These are phyloP conservation scores for Quercus lobata DNA, from an alignment of 331 rosid species.

Conservation along the genomic window DNA sequence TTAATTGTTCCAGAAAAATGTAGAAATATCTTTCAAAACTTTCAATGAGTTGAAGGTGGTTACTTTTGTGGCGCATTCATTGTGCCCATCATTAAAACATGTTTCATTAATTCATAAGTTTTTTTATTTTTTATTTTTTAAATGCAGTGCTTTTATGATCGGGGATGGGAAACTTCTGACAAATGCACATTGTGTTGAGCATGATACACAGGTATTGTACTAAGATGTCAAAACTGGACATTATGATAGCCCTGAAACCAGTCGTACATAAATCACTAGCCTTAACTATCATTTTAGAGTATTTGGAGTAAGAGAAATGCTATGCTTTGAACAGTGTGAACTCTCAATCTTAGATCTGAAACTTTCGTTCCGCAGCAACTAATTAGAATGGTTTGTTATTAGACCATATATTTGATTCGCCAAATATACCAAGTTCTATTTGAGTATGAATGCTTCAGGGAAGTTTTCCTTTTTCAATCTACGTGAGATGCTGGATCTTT, in stretches of 20 bases:
- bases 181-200: slow-evolving; percentile 98
- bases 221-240: neutral
- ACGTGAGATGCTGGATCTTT: too few species aligned
- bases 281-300: too few species aligned
- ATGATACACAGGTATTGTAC: slow-evolving; percentile 78
- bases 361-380: neutral
- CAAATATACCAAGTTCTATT: too few species aligned
- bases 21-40: neutral
- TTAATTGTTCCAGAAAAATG: neutral
- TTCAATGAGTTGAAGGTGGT: neutral
- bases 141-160: slow-evolving; percentile 95
- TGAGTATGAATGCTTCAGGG: too few species aligned
- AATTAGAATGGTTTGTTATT: too few species aligned
- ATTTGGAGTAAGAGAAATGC: too few species aligned
- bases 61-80: neutral
- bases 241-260: neutral
- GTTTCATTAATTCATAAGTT: neutral
- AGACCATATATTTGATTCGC: too few species aligned
- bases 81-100: neutral
- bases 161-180: slow-evolving; percentile 83
- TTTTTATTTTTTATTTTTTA: neutral
- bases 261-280: neutral
- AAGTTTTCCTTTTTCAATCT: too few species aligned
- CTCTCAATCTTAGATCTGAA: slow-evolving; percentile 1
- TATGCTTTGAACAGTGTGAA: too few species aligned